Conservation (phyloP, 352 stramenopile genomes). For the Phytophthora tubulina region DNA sequence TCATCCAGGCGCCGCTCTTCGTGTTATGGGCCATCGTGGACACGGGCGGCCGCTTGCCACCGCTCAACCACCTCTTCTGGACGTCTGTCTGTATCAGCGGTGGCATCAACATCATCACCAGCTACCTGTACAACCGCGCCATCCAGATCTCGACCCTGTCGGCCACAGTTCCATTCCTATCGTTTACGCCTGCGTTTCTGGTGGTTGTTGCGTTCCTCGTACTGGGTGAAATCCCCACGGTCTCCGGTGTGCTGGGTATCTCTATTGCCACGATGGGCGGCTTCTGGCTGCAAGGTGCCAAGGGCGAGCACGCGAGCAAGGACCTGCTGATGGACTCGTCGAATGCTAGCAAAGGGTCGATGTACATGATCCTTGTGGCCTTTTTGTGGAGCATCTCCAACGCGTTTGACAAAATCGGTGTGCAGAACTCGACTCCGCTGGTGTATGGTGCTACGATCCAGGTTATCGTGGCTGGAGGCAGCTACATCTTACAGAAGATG, state of each 20-base stretch:
- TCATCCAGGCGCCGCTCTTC: constrained; percentile 81
- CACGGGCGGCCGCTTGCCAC: constrained; percentile 56
- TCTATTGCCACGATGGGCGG: constrained; percentile 76
- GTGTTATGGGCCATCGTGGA: constrained; percentile 73
- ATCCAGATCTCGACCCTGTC: constrained; percentile 89
- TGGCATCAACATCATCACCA: constrained; percentile 82
- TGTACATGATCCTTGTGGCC: constrained; percentile 86
- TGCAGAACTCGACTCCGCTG: constrained; percentile 80
- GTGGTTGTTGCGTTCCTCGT: constrained; percentile 82
- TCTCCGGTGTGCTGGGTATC: constrained; percentile 68
- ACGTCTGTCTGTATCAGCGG: constrained; percentile 80
- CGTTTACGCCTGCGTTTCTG: constrained; percentile 82
- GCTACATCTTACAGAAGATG: constrained; percentile 70
- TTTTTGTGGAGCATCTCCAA: constrained; percentile 89
- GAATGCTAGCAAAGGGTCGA: constrained; percentile 77
- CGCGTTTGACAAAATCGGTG: constrained; percentile 87
- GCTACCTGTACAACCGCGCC: constrained; percentile 85
- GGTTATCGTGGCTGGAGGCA: constrained; percentile 68
- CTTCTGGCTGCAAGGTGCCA: constrained; percentile 75
- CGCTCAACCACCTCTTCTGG: constrained; percentile 86
- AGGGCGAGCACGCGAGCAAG: constrained; percentile 55
- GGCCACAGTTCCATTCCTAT: constrained; percentile 81
- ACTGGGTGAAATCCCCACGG: constrained; percentile 75
- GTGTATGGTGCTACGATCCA: constrained; percentile 81
- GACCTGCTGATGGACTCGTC: constrained; percentile 60